These are phyloP conservation scores for Urtica urens DNA, from an alignment of 306 rosid genomes.

Conservation along the genomic window DNA sequence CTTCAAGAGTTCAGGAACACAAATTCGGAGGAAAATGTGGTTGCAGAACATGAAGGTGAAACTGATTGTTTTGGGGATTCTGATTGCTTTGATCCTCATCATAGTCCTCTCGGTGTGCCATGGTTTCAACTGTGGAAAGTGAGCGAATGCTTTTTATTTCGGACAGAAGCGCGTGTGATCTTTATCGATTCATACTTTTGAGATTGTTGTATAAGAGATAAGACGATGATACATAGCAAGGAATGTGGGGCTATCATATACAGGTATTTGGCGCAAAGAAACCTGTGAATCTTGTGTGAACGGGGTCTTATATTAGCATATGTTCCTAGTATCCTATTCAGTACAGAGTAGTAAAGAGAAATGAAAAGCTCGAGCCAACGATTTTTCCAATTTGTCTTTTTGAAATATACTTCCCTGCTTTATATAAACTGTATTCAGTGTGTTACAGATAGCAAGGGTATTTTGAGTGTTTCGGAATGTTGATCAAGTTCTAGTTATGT, in stretches of 20 bases:
- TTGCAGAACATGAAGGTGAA: conserved; percentile 96
- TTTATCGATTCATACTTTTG: conserved; percentile 20
- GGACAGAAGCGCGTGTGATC: neutral
- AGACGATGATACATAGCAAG: no score
- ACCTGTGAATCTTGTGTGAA: conserved; percentile 22
- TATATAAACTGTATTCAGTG: no score
- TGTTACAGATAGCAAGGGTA: no score
- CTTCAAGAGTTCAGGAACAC: conserved; percentile 64
- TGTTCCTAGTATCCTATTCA: conserved; percentile 6
- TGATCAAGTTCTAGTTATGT: no score
- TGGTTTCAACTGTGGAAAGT: conserved; percentile 65
- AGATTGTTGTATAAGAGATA: conserved; percentile 26
- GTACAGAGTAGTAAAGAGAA: neutral
- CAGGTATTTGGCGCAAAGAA: conserved; percentile 20
- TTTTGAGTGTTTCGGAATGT: no score
- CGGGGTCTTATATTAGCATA: neutral
- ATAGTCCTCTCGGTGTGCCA: conserved; percentile 71
- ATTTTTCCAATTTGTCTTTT: no score
- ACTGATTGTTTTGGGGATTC: conserved; percentile 84
- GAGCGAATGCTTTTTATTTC: conserved; percentile 24
- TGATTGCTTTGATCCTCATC: conserved; percentile 87
- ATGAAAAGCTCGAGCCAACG: no score
- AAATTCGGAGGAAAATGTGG: conserved; percentile 95
- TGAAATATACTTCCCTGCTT: no score
- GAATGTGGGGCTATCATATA: conserved; percentile 14